Evolutionary conservation across 345 rosid genomes (phyloP).

Genomic region (Gossypioides kirkii): DNA sequence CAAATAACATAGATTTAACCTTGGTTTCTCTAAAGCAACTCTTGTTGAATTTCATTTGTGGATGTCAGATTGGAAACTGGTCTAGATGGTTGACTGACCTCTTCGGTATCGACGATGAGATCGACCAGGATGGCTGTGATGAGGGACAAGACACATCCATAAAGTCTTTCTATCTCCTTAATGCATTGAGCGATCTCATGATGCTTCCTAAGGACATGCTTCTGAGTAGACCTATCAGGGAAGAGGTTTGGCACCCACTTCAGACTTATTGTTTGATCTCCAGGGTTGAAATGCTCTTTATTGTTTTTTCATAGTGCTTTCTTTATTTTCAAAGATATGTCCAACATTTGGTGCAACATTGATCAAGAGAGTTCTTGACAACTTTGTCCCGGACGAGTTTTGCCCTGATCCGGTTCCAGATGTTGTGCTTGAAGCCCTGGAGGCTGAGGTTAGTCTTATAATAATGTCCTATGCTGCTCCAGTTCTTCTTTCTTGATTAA

Average conservation of each 20-base stretch:
- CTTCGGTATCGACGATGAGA: slow-evolving; percentile 62
- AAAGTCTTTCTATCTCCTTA: slow-evolving; percentile 76
- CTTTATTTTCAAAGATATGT: slow-evolving; percentile 56
- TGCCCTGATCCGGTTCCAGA: slow-evolving; percentile 85
- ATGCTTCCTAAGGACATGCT: slow-evolving; percentile 99
- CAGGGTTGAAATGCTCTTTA: background rate
- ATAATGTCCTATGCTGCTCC: background rate
- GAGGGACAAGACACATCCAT: slow-evolving; percentile 46
- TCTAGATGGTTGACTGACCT: slow-evolving; percentile 88
- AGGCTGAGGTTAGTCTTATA: slow-evolving; percentile 53
- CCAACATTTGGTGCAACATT: slow-evolving; percentile 73
- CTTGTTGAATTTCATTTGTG: slow-evolving; percentile 6
- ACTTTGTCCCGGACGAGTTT: slow-evolving; percentile 80
- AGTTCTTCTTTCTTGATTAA: background rate
- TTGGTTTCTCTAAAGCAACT: background rate
- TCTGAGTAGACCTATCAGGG: slow-evolving; percentile 53
- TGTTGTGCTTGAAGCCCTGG: slow-evolving; percentile 70
- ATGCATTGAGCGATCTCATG: slow-evolving; percentile 92
- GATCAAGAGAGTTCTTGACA: slow-evolving; percentile 73
- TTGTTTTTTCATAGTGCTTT: slow-evolving; percentile 9
- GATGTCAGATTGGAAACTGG: slow-evolving; percentile 87
- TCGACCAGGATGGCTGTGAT: slow-evolving; percentile 30
- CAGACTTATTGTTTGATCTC: background rate
- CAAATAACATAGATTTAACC: background rate
- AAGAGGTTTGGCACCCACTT: slow-evolving; percentile 52